Percentiles rank a stretch among this genome's conserved stretches.
phyloP scores from a whole-genome alignment of 2,329 filamentous ascomycete genomes.

The Neonectria sp. region DNA sequence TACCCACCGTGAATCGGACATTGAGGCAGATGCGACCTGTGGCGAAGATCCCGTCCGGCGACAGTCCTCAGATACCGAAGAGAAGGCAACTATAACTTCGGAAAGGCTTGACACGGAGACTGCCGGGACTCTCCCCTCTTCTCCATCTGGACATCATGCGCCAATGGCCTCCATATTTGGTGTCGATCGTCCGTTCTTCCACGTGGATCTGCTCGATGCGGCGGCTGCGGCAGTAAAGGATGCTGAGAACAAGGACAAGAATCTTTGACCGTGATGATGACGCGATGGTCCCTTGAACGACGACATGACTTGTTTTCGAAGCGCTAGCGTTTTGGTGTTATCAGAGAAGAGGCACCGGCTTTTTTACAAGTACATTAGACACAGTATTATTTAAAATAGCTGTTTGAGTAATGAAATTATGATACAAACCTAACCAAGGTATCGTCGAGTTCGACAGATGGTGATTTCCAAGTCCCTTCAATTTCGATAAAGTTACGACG shows the following conservation, averaged over 20 bases:
- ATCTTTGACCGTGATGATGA: background rate
- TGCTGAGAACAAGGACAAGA: slow-evolving; percentile 43
- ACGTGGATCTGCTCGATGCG: slow-evolving; percentile 61
- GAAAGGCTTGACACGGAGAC: background rate
- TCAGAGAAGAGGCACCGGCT: background rate
- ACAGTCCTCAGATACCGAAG: slow-evolving; percentile 7
- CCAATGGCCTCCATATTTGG: slow-evolving; percentile 52
- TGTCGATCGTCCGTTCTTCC: slow-evolving; percentile 63
- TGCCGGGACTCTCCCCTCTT: background rate
- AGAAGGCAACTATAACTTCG: background rate
- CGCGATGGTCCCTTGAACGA: slow-evolving; percentile 3
- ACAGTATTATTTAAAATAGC: background rate
- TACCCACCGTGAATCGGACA: slow-evolving; percentile 3
- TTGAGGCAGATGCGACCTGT: slow-evolving; percentile 14
- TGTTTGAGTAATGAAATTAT: background rate
- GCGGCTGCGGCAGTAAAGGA: slow-evolving; percentile 54
- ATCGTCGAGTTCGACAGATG: background rate
- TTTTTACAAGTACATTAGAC: background rate
- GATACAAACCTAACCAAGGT: background rate
- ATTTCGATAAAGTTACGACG: background rate
- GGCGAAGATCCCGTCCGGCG: background rate
- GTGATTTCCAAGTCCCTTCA: background rate
- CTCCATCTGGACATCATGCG: background rate
- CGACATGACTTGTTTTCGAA: slow-evolving; percentile 21
- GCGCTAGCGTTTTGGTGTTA: slow-evolving; percentile 24